Base-by-base conservation (phyloP, 371 early-diverging fungal species). In the Circinella umbellata region DNA sequence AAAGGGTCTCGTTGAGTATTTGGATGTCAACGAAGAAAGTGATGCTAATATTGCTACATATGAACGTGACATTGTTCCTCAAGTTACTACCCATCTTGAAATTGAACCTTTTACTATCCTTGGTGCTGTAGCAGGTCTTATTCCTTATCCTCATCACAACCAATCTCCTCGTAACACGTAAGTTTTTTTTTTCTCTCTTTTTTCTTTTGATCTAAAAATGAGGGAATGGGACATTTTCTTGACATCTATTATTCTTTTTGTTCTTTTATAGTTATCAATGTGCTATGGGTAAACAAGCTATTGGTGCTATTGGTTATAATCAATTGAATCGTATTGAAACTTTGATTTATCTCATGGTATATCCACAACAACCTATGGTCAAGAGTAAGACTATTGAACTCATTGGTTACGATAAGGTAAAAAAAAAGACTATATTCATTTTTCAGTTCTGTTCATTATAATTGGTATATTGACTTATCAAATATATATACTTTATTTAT, bases 201-300 rank as follows among this genome's bases (percentile, higher is more conserved):
- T 42, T 11, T 11, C 42, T 11, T 9, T 42, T 1, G 1, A 42
- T 9, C 42, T 6, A 11, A 42, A 42, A 11, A 9, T 42, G 11
- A 42, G 6, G 6, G 3, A 42, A 42, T 42, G 42, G 42, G 42
- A 27, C 27, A 27, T 27, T 27, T 27, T 27, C 27, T 27, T 27
- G 27, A 27, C 27, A 2, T 27, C 42, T 42, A 42, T 9, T 11
- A 38, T 17, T 8, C 49, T 37, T 54, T 37, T 18, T 20, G 15
- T 18, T n/a, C 38, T 61, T 54, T 7, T 57, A 5, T 27, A 79
- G 73, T 6, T 94, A 95, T 73, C 98, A 98, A 87, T 99, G 98
- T 79, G 99, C 99, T 79, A 99, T 99, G 99, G 99, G 99, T 78
- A 99, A 99, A 86, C 99, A 99, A 85, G 99, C 99, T 61, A 99